Conservation (phyloP, 805 yeast species). For the Wickerhamiella dianesei region DNA sequence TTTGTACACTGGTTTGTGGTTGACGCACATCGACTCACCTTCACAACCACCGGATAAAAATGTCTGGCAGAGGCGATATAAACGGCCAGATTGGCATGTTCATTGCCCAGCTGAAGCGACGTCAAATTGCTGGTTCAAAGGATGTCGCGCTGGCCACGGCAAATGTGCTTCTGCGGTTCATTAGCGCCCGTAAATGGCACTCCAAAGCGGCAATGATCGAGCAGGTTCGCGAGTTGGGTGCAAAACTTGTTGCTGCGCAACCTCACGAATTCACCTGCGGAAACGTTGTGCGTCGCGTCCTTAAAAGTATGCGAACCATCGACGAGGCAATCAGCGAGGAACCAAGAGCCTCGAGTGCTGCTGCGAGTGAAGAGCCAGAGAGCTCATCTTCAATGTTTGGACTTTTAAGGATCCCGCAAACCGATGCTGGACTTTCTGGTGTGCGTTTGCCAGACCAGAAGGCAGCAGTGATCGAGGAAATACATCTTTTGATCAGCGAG, state of each 20-base stretch:
- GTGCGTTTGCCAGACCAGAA: constrained; percentile 16
- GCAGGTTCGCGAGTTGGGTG: constrained; percentile 64
- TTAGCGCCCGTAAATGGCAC: constrained; percentile 81
- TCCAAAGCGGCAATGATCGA: constrained; percentile 57
- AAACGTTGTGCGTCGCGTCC: constrained; percentile 76
- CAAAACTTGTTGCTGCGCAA: constrained; percentile 52
- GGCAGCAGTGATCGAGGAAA: constrained; percentile 25
- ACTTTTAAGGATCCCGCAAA: constrained; percentile 44
- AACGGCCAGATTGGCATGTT: constrained; percentile 23
- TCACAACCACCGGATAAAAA: constrained; percentile 1
- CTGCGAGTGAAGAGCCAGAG: constrained; percentile 12
- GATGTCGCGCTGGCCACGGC: constrained; percentile 77
- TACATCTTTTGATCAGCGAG: constrained; percentile 84
- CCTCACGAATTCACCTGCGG: constrained; percentile 85
- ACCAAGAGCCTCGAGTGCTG: constrained; percentile 6
- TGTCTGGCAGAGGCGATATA: constrained; percentile 23
- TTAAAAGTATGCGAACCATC: constrained; percentile 80
- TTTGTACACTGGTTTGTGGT: not conserved
- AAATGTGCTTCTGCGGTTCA: constrained; percentile 72
- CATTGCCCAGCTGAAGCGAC: constrained; percentile 48
- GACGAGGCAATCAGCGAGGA: constrained; percentile 33
- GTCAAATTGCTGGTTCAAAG: constrained; percentile 71
- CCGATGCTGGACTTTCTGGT: constrained; percentile 8
- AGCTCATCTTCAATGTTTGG: constrained; percentile 58
- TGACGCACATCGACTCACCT: not conserved